Conservation (phyloP, 2,329 filamentous ascomycete species). For the Alternaria incomplexa region DNA sequence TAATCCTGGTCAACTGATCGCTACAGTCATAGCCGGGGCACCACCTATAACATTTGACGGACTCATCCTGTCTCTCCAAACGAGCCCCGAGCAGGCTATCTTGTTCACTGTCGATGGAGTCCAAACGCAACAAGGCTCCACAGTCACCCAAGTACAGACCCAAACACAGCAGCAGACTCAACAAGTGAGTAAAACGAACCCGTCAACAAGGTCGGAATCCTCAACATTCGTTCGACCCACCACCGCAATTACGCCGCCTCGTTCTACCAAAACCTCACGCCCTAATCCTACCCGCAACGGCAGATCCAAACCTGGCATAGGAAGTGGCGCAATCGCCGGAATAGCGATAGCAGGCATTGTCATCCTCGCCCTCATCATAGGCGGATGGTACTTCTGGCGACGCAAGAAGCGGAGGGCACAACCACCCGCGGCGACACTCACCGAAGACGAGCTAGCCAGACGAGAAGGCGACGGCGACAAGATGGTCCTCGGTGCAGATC, state of each 20-base stretch:
- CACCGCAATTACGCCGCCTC: background rate
- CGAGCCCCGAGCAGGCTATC: too few relatives aligned
- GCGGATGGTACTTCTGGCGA: background rate
- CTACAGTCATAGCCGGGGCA: too few relatives aligned
- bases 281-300: background rate
- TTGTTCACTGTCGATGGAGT: too few relatives aligned
- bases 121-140: too few relatives aligned
- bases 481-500: background rate
- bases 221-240: accelerated
- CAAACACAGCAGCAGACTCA: too few relatives aligned
- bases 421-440: background rate
- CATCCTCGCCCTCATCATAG: background rate
- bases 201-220: too few relatives aligned
- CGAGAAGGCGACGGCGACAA: background rate
- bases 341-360: background rate
- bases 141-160: too few relatives aligned
- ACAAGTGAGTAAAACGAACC: too few relatives aligned
- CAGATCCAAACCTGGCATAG: background rate
- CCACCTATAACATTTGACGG: too few relatives aligned
- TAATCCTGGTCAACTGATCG: too few relatives aligned
- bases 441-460: background rate
- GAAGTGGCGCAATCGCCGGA: background rate
- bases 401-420: background rate
- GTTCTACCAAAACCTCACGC: background rate
- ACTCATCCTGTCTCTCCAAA: too few relatives aligned